phyloP scores from a whole-genome alignment of 305 asterid genomes.

The Fraxinus paxiana region DNA sequence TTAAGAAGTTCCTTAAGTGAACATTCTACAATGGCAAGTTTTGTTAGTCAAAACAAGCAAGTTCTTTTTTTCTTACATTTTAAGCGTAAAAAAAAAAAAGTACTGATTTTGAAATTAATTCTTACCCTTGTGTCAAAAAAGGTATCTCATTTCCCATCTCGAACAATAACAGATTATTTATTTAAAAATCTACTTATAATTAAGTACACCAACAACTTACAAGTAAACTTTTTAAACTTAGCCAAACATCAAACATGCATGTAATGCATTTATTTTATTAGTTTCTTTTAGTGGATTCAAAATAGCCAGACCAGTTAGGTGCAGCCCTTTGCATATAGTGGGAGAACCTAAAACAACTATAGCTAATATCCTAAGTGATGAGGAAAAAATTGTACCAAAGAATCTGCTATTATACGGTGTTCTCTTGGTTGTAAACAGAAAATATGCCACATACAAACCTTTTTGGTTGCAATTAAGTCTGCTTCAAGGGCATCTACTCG shows the following conservation, averaged over 20 bases:
- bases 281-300: neutral
- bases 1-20: neutral
- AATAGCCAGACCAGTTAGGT: neutral
- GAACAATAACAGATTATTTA: neutral
- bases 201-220: neutral
- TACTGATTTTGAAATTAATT: neutral
- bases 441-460: slow-evolving; percentile 39
- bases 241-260: neutral
- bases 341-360: neutral
- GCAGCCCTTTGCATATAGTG: neutral
- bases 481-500: slow-evolving; percentile 99
- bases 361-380: neutral
- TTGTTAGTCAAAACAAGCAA: neutral
- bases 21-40: neutral
- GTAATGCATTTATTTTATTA: neutral
- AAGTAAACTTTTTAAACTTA: neutral
- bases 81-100: neutral
- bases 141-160: neutral
- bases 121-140: neutral
- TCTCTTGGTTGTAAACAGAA: neutral
- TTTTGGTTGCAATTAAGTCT: slow-evolving; percentile 92
- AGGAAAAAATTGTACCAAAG: neutral
- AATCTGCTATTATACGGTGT: neutral
- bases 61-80: neutral
- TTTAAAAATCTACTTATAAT: neutral